Evolutionary conservation across 1,139 yeast genomes (phyloP), one percentile per base, ranked within the genome.

Genomic region (Nakaseomyces sp.): DNA sequence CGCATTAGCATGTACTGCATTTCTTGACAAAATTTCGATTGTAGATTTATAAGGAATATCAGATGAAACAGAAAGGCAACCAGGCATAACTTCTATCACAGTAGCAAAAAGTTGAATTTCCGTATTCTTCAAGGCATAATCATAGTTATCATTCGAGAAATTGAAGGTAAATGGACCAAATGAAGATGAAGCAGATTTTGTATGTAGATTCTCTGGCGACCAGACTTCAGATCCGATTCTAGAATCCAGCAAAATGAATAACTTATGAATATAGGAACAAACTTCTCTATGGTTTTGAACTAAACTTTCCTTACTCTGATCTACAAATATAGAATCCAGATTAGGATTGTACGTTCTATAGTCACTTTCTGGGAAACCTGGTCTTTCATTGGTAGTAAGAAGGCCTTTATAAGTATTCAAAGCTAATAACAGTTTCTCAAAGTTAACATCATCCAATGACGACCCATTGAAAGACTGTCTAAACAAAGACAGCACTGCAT

Each of bases 321-420:
- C 56, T 6, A 61, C 56, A 1, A 63, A 57, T 5, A 62, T 53
- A 31, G 58, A 57, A 44, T 61, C 57, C 32, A 61, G 46, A 37
- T 57, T 55, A 5, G 57, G 45, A 19, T 57, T 59, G 37, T 58
- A 60, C 33, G 60, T 65, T 42, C 79, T 63, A 3, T 69, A 67
- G 37, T 78, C 81, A 50, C 76, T 80, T 8, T 80, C 77, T 1
- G 96, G 96, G 61, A 86, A 89, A 2, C 70, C 70, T 0, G 96
- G 96, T 48, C 78, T 71, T 28, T 72, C 74, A 1, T 76, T 65
- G 50, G 87, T 95, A 47, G 76, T 72, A 29, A 91, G 65, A 28
- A 88, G 75, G 13, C 78, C 73, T 42, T 82, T 70, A 58, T 86
- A 91, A 5, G 95, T 72, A 45, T 78, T 76, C 15, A 87, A 73